Evolutionary conservation across 106 monocot species (phyloP).

Genomic region (Cymbidium sinense): DNA sequence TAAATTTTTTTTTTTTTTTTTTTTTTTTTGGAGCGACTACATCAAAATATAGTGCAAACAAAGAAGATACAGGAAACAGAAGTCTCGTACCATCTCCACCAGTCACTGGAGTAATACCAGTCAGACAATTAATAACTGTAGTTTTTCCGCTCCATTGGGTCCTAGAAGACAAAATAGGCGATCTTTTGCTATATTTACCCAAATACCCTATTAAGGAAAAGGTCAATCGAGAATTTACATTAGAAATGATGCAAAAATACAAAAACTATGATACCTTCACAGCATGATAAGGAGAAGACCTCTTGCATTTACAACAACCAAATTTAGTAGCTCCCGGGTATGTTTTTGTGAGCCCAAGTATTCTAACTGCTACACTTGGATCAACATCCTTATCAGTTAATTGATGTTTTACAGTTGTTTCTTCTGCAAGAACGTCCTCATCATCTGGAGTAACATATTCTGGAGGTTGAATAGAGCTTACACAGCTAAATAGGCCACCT

Average conservation of each 20-base stretch:
- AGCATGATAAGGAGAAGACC: constrained; percentile 69
- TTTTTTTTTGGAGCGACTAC: too few relatives aligned
- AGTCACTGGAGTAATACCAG: constrained; percentile 85
- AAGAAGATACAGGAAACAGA: too few relatives aligned
- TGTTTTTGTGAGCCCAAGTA: constrained; percentile 74
- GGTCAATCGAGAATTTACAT: not conserved
- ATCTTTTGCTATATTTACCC: constrained; percentile 81
- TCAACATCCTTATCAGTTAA: constrained; percentile 22
- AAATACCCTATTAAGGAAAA: constrained; percentile 52
- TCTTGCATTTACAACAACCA: constrained; percentile 61
- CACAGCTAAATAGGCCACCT: constrained; percentile 68
- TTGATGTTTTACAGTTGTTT: constrained; percentile 58
- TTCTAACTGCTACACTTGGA: constrained; percentile 56
- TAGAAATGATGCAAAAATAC: not conserved
- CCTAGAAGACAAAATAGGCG: constrained; percentile 96
- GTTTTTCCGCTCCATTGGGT: constrained; percentile 98
- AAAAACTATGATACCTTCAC: constrained; percentile 46
- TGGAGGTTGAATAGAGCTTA: constrained; percentile 49
- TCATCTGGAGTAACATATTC: constrained; percentile 73
- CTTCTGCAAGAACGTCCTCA: constrained; percentile 83
- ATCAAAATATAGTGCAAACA: too few relatives aligned
- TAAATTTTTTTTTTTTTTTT: too few relatives aligned
- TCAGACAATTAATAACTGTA: constrained; percentile 78
- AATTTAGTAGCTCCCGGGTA: constrained; percentile 56
- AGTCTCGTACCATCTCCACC: constrained; percentile 76